A percentile compares a stretch with the other conserved stretches of the same genome.
Evolutionary conservation across 179 eudicot genomes (phyloP).

Genomic region (Spinacia oleracea): DNA sequence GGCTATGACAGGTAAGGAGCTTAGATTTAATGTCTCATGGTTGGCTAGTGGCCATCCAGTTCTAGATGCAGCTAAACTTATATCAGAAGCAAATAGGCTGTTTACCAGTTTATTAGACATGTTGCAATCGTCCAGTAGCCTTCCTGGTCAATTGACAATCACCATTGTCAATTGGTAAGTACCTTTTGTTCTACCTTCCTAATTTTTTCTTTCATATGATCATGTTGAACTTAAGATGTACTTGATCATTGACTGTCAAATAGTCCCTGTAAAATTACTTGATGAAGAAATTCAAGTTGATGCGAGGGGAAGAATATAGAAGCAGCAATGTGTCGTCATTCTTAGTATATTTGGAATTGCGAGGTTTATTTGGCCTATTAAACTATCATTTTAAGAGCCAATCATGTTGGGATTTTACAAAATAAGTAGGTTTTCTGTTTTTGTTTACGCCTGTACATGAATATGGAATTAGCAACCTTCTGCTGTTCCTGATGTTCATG

Average conservation of each 20-base stretch:
- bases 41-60: constrained; percentile 70
- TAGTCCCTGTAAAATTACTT: not conserved
- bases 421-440: not conserved
- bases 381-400: not conserved
- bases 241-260: not conserved
- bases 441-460: not conserved
- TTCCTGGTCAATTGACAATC: constrained; percentile 74
- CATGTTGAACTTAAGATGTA: not conserved
- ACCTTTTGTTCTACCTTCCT: not conserved
- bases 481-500: not conserved
- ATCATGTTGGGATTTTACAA: not conserved
- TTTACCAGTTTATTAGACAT: constrained; percentile 52
- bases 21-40: constrained; percentile 68
- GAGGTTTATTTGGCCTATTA: too few species aligned
- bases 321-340: not conserved
- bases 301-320: not conserved
- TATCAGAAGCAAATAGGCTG: constrained; percentile 63
- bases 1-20: constrained; percentile 39
- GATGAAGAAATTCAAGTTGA: not conserved
- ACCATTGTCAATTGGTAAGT: constrained; percentile 88
- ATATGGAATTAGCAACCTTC: not conserved
- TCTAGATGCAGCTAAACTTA: constrained; percentile 54
- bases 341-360: not conserved
- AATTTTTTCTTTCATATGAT: not conserved
- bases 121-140: constrained; percentile 55